Conservation (phyloP, 1,284 basidiomycete genomes). For the Ceratobasidium papillatum region DNA sequence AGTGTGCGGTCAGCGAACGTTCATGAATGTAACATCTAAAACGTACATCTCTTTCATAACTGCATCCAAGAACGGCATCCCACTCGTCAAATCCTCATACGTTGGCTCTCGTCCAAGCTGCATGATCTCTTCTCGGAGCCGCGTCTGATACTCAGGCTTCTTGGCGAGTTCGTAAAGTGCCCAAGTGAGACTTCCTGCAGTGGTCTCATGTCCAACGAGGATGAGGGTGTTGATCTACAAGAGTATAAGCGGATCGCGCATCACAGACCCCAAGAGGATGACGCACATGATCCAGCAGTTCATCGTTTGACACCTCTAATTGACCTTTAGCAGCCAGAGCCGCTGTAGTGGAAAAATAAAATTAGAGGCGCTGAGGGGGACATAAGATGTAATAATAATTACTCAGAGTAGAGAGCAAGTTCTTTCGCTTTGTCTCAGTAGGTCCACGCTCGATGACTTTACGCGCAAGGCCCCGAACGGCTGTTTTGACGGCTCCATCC, state of each 20-base stretch:
- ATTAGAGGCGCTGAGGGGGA: neutral
- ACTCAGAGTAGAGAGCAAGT: slow-evolving; percentile 40
- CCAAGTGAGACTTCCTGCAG: slow-evolving; percentile 47
- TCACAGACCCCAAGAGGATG: neutral
- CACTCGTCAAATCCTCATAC: slow-evolving; percentile 55
- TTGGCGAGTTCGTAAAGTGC: slow-evolving; percentile 62
- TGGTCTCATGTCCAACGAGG: slow-evolving; percentile 49
- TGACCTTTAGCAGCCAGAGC: neutral
- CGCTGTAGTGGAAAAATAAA: neutral
- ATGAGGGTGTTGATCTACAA: slow-evolving; percentile 47
- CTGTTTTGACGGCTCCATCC: slow-evolving; percentile 51
- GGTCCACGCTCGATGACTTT: slow-evolving; percentile 23
- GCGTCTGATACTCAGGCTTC: slow-evolving; percentile 58
- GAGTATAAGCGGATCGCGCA: neutral
- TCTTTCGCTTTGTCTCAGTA: slow-evolving; percentile 20
- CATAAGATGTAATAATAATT: neutral
- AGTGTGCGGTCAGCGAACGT: neutral
- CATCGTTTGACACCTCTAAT: slow-evolving; percentile 21
- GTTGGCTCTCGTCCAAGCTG: slow-evolving; percentile 54
- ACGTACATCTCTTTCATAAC: slow-evolving; percentile 50
- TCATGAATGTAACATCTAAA: neutral
- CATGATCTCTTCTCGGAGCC: slow-evolving; percentile 62
- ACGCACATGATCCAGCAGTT: slow-evolving; percentile 44
- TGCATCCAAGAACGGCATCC: slow-evolving; percentile 61
- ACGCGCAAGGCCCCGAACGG: slow-evolving; percentile 46